Evolutionary conservation across 495 filamentous ascomycete genomes (phyloP).

Genomic region (Hypoxylon fuscum): DNA sequence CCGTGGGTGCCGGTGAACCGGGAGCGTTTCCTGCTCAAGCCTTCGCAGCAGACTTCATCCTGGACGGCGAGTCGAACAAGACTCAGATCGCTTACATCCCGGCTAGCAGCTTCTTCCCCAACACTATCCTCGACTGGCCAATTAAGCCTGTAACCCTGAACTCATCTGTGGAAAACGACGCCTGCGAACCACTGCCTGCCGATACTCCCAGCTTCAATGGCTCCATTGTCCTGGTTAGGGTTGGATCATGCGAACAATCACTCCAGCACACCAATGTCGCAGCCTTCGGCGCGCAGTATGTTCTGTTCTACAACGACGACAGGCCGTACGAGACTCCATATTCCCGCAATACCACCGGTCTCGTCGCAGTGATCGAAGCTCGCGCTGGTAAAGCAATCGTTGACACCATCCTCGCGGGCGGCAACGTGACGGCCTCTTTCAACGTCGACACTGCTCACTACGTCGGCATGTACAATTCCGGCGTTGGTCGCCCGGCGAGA

Average conservation of each 20-base stretch:
- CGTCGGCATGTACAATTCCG: slow-evolving; percentile 40
- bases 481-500: slow-evolving; percentile 41
- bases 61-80: slow-evolving; percentile 36
- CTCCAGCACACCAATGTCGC: slow-evolving; percentile 40
- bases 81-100: slow-evolving; percentile 38
- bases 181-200: slow-evolving; percentile 35
- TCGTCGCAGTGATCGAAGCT: slow-evolving; percentile 32
- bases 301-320: slow-evolving; percentile 44
- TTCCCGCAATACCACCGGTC: slow-evolving; percentile 18
- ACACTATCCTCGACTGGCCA: slow-evolving; percentile 20
- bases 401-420: slow-evolving; percentile 34
- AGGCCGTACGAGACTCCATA: slow-evolving; percentile 23
- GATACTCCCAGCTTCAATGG: slow-evolving; percentile 47
- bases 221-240: slow-evolving; percentile 51
- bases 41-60: slow-evolving; percentile 43
- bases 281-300: slow-evolving; percentile 38
- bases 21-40: slow-evolving; percentile 37
- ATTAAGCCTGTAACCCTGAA: slow-evolving; percentile 41
- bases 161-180: slow-evolving; percentile 24
- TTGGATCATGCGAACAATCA: slow-evolving; percentile 39
- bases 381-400: slow-evolving; percentile 41
- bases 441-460: slow-evolving; percentile 37
- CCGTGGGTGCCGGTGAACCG: slow-evolving; percentile 42
- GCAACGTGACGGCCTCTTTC: slow-evolving; percentile 42
- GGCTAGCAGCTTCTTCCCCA: slow-evolving; percentile 3